Percentiles rank a stretch among this genome's conserved stretches.
Conservation (phyloP, 2,329 filamentous ascomycete genomes). For the Colletotrichum camelliae region DNA sequence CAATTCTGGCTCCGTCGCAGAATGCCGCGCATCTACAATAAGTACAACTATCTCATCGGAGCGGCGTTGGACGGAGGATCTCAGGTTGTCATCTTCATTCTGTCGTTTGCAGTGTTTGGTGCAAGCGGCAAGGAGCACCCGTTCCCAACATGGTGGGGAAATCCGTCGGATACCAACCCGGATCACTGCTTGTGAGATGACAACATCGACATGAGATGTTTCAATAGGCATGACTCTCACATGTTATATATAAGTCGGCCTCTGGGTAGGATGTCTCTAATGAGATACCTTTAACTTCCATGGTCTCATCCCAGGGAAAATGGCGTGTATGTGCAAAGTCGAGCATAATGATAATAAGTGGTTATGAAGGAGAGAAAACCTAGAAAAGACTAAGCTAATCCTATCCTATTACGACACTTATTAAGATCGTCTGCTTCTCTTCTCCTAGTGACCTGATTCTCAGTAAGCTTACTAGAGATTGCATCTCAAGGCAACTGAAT, state of each 20-base stretch:
- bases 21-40: conserved; percentile 27
- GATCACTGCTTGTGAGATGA: conserved; percentile 17
- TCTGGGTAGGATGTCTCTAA: neutral
- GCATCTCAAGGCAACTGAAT: too few relatives aligned
- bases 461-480: too few relatives aligned
- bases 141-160: conserved; percentile 27
- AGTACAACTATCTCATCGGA: conserved; percentile 32
- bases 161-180: conserved; percentile 19
- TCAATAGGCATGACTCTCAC: neutral
- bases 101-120: conserved; percentile 29
- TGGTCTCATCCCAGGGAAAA: neutral
- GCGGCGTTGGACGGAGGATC: conserved; percentile 32
- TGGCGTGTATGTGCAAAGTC: fast-evolving
- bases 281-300: neutral
- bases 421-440: too few relatives aligned
- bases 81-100: conserved; percentile 31
- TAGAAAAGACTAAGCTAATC: too few relatives aligned
- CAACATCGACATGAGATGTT: neutral
- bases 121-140: conserved; percentile 24
- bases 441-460: too few relatives aligned
- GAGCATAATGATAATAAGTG: neutral
- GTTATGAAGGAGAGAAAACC: too few relatives aligned
- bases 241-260: neutral
- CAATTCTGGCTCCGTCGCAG: conserved; percentile 30
- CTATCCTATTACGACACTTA: too few relatives aligned